Conservation (phyloP, 2,329 filamentous ascomycete genomes). For the Fusarium devonianum region DNA sequence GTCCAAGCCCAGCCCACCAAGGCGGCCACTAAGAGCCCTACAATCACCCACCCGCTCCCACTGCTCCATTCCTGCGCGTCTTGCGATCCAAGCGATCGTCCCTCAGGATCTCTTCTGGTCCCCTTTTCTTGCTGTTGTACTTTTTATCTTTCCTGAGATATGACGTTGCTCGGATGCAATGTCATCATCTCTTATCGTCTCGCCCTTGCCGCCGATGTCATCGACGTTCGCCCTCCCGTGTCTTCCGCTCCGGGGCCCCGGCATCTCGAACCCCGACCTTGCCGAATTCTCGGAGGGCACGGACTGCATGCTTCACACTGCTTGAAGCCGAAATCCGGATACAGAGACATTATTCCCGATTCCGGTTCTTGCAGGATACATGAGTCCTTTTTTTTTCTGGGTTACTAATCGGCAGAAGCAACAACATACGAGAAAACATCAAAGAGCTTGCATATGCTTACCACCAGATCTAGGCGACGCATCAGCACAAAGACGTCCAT, state of each 20-base stretch:
- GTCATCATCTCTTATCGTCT: constrained; percentile 6
- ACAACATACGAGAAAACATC: not conserved
- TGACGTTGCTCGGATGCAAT: constrained; percentile 20
- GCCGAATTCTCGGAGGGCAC: constrained; percentile 16
- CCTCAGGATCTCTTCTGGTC: constrained; percentile 19
- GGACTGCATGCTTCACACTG: not conserved
- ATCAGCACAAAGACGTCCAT: constrained; percentile 2
- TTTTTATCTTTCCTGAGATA: constrained; percentile 10
- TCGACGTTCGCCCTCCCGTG: constrained; percentile 12
- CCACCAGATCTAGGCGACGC: constrained; percentile 8
- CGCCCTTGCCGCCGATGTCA: constrained; percentile 16
- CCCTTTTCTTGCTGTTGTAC: not conserved
- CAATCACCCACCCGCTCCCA: constrained; percentile 29
- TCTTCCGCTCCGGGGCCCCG: constrained; percentile 28
- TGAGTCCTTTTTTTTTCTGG: not conserved
- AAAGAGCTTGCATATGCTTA: constrained; percentile 1
- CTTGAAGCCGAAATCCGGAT: not conserved
- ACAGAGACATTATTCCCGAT: not conserved
- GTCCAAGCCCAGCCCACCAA: constrained; percentile 19
- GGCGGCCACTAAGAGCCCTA: constrained; percentile 37
- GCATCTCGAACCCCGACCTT: constrained; percentile 20
- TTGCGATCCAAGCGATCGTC: constrained; percentile 23
- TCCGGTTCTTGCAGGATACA: not conserved
- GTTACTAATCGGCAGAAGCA: constrained; percentile 1
- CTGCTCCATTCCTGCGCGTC: constrained; percentile 29